Conservation (phyloP, 139 green algal species). For the Ettlia oleoabundans region DNA sequence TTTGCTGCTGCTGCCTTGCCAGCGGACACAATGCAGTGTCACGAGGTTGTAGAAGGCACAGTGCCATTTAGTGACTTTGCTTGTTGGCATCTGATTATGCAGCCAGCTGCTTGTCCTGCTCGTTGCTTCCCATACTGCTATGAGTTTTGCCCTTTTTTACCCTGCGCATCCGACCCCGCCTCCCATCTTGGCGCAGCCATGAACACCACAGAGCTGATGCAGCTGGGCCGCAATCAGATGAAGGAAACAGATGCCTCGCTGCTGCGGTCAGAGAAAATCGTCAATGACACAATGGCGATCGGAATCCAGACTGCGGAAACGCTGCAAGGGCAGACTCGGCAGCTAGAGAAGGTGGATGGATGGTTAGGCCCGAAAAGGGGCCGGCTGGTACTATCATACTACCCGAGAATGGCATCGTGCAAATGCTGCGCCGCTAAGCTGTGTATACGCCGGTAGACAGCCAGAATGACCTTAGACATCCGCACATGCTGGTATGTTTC, state of each 20-base stretch:
- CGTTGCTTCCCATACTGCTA: no score
- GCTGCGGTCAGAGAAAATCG: constrained; percentile 67
- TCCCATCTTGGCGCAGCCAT: no score
- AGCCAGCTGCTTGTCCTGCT: no score
- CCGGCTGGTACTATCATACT: neutral
- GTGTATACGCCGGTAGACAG: no score
- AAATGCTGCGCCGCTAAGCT: neutral
- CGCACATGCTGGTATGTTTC: no score
- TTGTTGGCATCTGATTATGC: no score
- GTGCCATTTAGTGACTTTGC: no score
- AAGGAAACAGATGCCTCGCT: constrained; percentile 77
- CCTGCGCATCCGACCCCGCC: no score
- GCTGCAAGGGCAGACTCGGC: constrained; percentile 78
- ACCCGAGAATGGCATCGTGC: neutral
- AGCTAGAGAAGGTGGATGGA: constrained; percentile 71
- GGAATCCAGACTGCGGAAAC: constrained; percentile 81
- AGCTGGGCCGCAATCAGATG: constrained; percentile 73
- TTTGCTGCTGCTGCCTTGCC: neutral
- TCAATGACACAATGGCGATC: constrained; percentile 83
- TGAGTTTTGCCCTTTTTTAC: no score
- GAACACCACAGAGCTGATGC: constrained; percentile 78
- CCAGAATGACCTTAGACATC: no score
- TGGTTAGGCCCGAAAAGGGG: neutral
- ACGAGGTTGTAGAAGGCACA: no score
- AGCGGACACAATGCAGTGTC: no score